Base-by-base conservation (phyloP, 1,284 basidiomycete genomes). In the Cutaneotrichosporon mucoides region DNA sequence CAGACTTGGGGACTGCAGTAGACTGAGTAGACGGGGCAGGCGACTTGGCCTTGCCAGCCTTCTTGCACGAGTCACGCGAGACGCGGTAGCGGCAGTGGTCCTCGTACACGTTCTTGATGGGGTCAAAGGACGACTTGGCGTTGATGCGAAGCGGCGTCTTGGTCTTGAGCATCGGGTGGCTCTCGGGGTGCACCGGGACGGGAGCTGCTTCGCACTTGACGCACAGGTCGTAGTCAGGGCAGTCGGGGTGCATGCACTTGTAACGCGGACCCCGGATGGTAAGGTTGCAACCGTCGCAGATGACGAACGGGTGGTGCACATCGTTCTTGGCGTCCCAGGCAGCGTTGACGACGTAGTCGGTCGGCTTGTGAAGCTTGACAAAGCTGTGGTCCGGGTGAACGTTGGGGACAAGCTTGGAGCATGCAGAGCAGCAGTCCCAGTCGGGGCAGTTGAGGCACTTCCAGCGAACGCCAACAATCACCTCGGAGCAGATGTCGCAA, bases 191-290 rank as follows among this genome's bases (percentile, higher is more conserved):
- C 9, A 88, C 81, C 4, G 86, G 77, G 60, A 90, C 88, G 0
- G 91, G 90, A 53, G 84, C 80, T 1, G 89, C 85, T 77, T 94
- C 91, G 77, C 92, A 94, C 59, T 79, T 77, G 66, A 84, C 83
- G 77, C 91, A 94, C 13, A 94, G 81, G 69, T 94, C 91, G 66
- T 86, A 92, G 76, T 94, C 89, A 1, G 83, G 82, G 76, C 92
- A 94, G 13, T 81, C 77, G 13, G 85, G 83, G 73, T 92, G 87
- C 84, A 76, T 72, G 77, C 91, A 94, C 87, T 90, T 79, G 74
- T 72, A 79, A 16, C 78, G 64, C 0, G 65, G 55, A 5, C 77
- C 75, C 34, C 60, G 61, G 53, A 79, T 71, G 13, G 57, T 60
- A 11, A 59, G 47, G 57, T 76, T 66, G 65, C 76, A 78, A 2